Evolutionary conservation across 257 asterid genomes (phyloP), one percentile per base, ranked within the genome.

Genomic region (Fraxinus pennsylvanica): DNA sequence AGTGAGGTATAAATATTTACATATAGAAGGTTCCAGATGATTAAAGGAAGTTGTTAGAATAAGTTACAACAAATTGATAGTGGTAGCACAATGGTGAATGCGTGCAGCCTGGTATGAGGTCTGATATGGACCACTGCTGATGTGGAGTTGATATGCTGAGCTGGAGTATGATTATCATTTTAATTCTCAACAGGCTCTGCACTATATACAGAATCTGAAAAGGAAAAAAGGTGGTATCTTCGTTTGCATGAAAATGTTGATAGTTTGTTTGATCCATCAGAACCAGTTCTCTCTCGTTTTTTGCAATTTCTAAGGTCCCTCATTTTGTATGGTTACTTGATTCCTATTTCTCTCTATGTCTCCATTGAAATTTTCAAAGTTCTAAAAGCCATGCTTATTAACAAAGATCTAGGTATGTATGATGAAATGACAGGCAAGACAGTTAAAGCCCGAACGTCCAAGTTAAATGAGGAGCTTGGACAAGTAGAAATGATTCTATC

Each of bases 311-410:
- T 91, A 43, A 85, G 85, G 75, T 83, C 89, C 27, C 84, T 91
- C 0, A 81, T 91, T 6, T 47, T 91, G 84, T 89, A 91, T 19
- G 94, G 96, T 2, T 91, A 91, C 82, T 70, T 91, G 68, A 91
- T 91, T 33, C 96, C 96, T 1, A 91, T 89, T 17, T 91, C 96
- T 33, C 88, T 91, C 0, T 91, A 91, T 33, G 92, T 91, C 3
- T 91, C 96, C 54, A 86, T 91, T 76, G 96, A 91, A 73, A 79
- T 88, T 21, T 94, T 91, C 0, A 91, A 91, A 57, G 90, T 91
- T 29, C 75, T 91, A 10, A 93, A 91, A 75, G 96, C 94, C 3
- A 80, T 85, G 89, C 78, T 91, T 65, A 88, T 91, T 14, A 88
- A 88, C 71, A 86, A 84, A 80, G 94, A 89, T 68, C 13, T 73